A percentile compares a stretch with the other conserved stretches of the same genome.
Evolutionary conservation across 2,329 filamentous ascomycete species (phyloP).

Genomic region (Zymoseptoria passerinii): DNA sequence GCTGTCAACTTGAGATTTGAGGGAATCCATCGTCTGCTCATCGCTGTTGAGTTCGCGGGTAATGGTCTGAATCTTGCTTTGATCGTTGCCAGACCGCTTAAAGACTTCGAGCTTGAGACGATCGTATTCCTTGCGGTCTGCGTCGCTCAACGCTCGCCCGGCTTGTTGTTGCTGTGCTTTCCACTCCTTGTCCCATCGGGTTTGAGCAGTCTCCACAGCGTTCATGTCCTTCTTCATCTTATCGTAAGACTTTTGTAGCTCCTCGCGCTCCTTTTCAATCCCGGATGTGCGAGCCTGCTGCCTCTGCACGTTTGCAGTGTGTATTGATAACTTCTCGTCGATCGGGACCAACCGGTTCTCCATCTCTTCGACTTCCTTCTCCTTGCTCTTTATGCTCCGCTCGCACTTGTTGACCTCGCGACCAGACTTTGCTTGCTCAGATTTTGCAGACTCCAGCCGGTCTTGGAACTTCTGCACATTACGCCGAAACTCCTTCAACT

Average conservation of each 20-base stretch:
- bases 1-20: conserved; percentile 79
- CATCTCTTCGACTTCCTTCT: conserved; percentile 78
- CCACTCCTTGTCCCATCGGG: conserved; percentile 82
- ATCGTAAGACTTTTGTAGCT: conserved; percentile 58
- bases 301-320: conserved; percentile 59
- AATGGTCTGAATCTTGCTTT: conserved; percentile 77
- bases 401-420: conserved; percentile 76
- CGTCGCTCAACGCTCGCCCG: conserved; percentile 75
- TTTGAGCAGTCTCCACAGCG: conserved; percentile 80
- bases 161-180: conserved; percentile 75
- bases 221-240: conserved; percentile 73
- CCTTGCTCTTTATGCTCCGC: conserved; percentile 73
- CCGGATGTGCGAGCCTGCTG: conserved; percentile 60
- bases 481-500: conserved; percentile 84
- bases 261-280: conserved; percentile 67
- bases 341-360: conserved; percentile 80
- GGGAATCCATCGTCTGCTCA: conserved; percentile 78
- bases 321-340: conserved; percentile 82
- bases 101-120: conserved; percentile 75
- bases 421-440: conserved; percentile 69
- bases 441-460: conserved; percentile 70
- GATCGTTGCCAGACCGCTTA: conserved; percentile 70
- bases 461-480: conserved; percentile 78
- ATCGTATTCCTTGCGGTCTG: conserved; percentile 85
- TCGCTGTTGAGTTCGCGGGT: conserved; percentile 83